These are phyloP conservation scores for Aspergillus glaucus DNA, from an alignment of 2,329 filamentous ascomycete species.

Conservation along the genomic window DNA sequence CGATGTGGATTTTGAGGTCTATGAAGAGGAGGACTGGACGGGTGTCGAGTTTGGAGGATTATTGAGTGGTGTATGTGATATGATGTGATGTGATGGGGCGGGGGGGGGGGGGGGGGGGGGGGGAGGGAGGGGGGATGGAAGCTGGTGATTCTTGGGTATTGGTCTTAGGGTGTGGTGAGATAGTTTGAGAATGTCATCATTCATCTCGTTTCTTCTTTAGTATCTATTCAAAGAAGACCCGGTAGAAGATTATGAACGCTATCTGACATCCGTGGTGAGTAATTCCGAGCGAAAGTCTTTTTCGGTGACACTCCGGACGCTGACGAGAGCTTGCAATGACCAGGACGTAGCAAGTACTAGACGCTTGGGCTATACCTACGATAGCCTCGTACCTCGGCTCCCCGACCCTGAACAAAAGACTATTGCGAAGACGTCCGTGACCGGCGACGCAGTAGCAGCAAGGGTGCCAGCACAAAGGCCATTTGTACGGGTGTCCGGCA, in stretches of 20 bases:
- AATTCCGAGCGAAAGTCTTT: neutral
- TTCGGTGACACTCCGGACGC: neutral
- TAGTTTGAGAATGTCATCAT: no score
- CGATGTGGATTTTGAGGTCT: no score
- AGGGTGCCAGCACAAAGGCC: neutral
- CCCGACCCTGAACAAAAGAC: neutral
- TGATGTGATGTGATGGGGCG: no score
- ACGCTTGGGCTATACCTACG: neutral
- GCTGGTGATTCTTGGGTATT: no score
- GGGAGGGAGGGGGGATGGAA: no score
- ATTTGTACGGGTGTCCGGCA: neutral
- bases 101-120: no score
- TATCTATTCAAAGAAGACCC: neutral
- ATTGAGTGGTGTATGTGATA: no score
- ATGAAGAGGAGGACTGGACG: no score
- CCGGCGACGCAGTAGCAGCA: neutral
- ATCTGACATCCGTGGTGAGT: neutral
- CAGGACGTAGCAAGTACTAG: neutral
- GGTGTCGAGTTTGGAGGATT: no score
- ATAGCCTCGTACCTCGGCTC: neutral
- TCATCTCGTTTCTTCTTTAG: no score
- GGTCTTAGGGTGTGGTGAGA: no score
- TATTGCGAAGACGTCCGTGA: neutral
- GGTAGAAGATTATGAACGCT: neutral
- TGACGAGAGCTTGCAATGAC: neutral